Evolutionary conservation across 768 basidiomycete species (phyloP), one percentile per base, ranked within the genome.

Genomic region (Psilocybe azurescens): DNA sequence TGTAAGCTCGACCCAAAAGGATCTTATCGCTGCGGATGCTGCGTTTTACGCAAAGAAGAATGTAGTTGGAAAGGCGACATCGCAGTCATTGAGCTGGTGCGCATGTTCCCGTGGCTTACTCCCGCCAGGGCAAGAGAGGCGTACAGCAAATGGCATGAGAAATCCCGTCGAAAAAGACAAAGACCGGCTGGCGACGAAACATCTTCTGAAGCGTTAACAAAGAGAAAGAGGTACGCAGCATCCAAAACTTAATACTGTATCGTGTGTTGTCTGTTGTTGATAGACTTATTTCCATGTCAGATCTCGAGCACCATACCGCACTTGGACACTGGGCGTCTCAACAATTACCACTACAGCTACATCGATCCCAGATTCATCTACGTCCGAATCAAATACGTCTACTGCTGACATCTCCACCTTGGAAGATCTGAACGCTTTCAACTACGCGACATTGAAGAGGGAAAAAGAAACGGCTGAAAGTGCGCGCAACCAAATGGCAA

Each of bases 1-100:
- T 53, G 52, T 33, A 53, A 16, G 33, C 32, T 8, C 48, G 52
- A 53, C 33, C 33, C 52, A 7, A 32, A 32, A 32, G 52, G 52
- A 32, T 53, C 52, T 9, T 38, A 53, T 28, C 52, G 52, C 8
- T 53, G 52, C 20, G n/a, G 11, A 33, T 7, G 9, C 16, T 53
- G 52, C 18, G 18, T 53, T 14, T 10, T 9, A 11, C 32, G 52
- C n/a, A 53, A 53, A n/a, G 52, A 53, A n/a, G 52, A 32, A 20
- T 53, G 52, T 33, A 53, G 52, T 32, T 53, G 52, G 52, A 53
- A 36, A 38, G 33, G 52, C 16, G 52, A 53, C n/a, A 53, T 53
- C 3, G 52, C 52, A 6, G 52, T 53, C 8, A 36, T 53, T 7
- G 52, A 53, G 33, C 32, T 53, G 3, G 3, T 36, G 4, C 32